Conservation (phyloP, 2,329 filamentous ascomycete species). For the Dryadomyces quercivorus region DNA sequence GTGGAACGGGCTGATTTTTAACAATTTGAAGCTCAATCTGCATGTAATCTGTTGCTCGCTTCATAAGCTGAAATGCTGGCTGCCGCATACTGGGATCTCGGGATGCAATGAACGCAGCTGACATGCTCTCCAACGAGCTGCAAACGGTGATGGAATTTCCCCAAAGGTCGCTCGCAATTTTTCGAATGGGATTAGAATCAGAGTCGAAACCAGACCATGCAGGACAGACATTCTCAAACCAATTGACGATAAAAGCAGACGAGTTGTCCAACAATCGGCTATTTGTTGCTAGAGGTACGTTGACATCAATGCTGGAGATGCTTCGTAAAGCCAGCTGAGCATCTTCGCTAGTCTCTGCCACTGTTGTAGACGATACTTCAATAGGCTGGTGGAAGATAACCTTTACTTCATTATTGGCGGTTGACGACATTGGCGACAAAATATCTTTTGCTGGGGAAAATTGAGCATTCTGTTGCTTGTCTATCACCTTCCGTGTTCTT, state of each 20-base stretch:
- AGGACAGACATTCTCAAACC: slow-evolving; percentile 27
- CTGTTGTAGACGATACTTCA: no score
- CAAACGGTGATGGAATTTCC: slow-evolving; percentile 22
- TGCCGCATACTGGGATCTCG: slow-evolving; percentile 23
- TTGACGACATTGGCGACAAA: no score
- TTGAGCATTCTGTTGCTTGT: no score
- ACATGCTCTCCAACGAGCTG: slow-evolving; percentile 26
- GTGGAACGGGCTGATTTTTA: slow-evolving; percentile 2
- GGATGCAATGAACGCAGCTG: slow-evolving; percentile 23
- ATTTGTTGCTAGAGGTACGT: not conserved
- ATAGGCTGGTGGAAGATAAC: no score
- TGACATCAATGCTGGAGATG: not conserved
- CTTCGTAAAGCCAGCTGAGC: not conserved
- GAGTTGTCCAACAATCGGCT: not conserved
- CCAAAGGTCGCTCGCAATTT: slow-evolving; percentile 23
- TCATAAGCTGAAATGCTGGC: slow-evolving; percentile 20
- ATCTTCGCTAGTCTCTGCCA: no score
- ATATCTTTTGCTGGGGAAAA: no score
- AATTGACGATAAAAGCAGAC: slow-evolving; percentile 12
- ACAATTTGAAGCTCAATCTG: slow-evolving; percentile 20
- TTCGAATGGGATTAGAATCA: slow-evolving; percentile 22
- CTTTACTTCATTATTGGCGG: no score
- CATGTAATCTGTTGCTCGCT: slow-evolving; percentile 20
- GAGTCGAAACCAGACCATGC: slow-evolving; percentile 28
- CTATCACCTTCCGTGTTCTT: no score